Base-by-base conservation (phyloP, 352 stramenopile genomes). In the Phytopythium oedochilum region DNA sequence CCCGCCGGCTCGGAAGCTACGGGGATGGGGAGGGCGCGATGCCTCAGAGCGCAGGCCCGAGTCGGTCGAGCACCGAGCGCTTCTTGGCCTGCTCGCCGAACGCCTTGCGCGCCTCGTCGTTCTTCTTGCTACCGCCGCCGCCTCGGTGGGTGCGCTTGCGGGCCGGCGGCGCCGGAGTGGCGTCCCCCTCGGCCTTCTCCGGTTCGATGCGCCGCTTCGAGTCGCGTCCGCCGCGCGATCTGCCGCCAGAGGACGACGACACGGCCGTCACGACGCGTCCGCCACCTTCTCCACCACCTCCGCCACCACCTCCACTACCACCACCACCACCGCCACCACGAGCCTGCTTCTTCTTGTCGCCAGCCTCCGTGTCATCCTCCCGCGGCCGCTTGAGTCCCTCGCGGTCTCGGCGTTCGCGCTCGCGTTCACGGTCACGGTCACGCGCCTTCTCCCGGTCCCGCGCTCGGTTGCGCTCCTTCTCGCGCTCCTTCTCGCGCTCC, bases 61-160 rank as follows among this genome's bases (percentile, higher is more conserved):
- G 75, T 20, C 84, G 80, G 42, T 94, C 84, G 17, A 94, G 67
- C 25, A 94, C 84, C 1, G 84, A 94, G 17, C 75, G 68, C 71
- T 94, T 94, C 71, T 94, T 94, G 46, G 69, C 48, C 35, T 85
- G 79, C 18, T 89, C 79, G 28, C 73, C 69, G 26, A 74, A 76
- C n/a, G 69, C 66, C 47, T 84, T 79, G 40, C 56, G 42, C 23
- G 53, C 38, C 10, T 45, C 44, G 44, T 29, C 46, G n/a, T 8
- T 38, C 28, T 40, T 58, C 54, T 64, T 73, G 18, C 61, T 58
- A 26, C 76, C 76, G 28, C 62, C 73, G 29, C 66, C 56, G n/a
- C 54, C 52, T 11, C 38, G 31, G 45, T 62, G 58, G 28, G 55
- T 39, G 8, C 68, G 46, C n/a, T 18, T 22, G 31, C 46, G 46